phyloP scores from a whole-genome alignment of 108 stramenopile species.

The Cylindrotheca closterium region DNA sequence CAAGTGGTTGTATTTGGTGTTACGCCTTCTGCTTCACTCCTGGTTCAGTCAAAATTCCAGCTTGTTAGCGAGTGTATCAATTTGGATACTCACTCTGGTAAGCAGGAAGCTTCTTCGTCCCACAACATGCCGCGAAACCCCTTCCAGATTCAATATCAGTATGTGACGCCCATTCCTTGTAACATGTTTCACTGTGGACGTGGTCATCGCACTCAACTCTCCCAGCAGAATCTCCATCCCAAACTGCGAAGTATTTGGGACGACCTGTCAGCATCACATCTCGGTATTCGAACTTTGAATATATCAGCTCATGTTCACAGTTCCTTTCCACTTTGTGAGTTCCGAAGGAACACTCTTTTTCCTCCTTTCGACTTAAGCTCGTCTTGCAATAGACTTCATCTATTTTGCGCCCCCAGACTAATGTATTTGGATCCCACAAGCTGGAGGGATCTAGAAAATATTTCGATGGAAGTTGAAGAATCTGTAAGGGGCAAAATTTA shows the following conservation, averaged over 20 bases:
- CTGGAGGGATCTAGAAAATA: conserved; percentile 29
- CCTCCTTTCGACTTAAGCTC: conserved; percentile 24
- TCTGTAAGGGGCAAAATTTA: conserved; percentile 34
- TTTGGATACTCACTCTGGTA: conserved; percentile 39
- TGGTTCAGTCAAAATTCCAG: conserved; percentile 48
- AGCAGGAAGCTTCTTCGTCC: conserved; percentile 42
- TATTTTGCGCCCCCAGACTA: conserved; percentile 46
- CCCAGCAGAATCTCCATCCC: not conserved
- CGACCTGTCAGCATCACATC: conserved; percentile 20
- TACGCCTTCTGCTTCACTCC: conserved; percentile 34
- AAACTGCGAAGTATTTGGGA: conserved; percentile 22
- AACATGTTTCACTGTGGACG: not conserved
- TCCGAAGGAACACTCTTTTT: conserved; percentile 37
- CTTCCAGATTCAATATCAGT: conserved; percentile 68
- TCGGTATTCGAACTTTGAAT: conserved; percentile 47
- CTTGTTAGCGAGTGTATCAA: conserved; percentile 60
- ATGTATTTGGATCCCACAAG: conserved; percentile 24
- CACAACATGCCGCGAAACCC: conserved; percentile 63
- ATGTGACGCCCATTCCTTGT: conserved; percentile 38
- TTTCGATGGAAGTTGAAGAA: conserved; percentile 35
- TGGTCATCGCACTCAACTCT: not conserved
- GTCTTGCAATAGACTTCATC: conserved; percentile 10
- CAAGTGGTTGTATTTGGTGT: conserved; percentile 54
- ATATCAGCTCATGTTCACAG: conserved; percentile 63
- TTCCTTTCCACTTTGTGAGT: conserved; percentile 45